phyloP scores from a whole-genome alignment of 208 protist species.

The Novymonas esmeraldas region DNA sequence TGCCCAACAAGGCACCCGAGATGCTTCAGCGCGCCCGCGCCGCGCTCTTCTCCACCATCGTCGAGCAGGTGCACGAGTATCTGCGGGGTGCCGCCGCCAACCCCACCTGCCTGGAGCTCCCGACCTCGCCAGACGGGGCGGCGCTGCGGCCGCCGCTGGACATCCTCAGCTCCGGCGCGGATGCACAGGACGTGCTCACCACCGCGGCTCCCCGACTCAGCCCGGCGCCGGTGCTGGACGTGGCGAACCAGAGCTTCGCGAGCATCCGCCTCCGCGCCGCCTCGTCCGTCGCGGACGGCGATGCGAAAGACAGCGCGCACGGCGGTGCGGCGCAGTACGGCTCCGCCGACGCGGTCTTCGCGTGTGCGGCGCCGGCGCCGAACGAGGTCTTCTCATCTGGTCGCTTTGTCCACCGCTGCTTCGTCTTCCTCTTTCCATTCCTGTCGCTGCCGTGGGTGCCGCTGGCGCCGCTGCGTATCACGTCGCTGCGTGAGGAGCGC shows the following conservation, averaged over 20 bases:
- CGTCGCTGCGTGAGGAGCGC: constrained; percentile 67
- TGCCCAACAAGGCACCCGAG: constrained; percentile 17
- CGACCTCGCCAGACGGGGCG: background rate
- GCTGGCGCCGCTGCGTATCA: constrained; percentile 57
- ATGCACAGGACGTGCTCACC: background rate
- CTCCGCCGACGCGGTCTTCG: constrained; percentile 48
- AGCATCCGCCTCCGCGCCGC: constrained; percentile 18
- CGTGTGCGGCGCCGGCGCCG: constrained; percentile 48
- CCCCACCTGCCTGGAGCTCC: constrained; percentile 9
- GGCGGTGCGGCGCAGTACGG: constrained; percentile 9
- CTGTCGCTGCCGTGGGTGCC: constrained; percentile 59
- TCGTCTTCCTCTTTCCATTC: constrained; percentile 81
- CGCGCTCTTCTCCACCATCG: constrained; percentile 44
- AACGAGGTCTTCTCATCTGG: constrained; percentile 58
- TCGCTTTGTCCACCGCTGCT: constrained; percentile 35
- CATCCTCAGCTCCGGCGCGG: constrained; percentile 9
- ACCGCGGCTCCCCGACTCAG: constrained; percentile 1
- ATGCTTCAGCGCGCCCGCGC: constrained; percentile 39
- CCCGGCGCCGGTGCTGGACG: constrained; percentile 4
- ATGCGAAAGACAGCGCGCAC: constrained; percentile 11
- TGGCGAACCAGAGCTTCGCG: constrained; percentile 21
- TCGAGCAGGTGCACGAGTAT: constrained; percentile 45
- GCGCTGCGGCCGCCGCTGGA: constrained; percentile 15
- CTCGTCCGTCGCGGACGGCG: constrained; percentile 19
- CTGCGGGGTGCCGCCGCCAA: constrained; percentile 21